These are phyloP conservation scores for Sphaceloma murrayae DNA, from an alignment of 2,329 filamentous ascomycete species.

Conservation along the genomic window DNA sequence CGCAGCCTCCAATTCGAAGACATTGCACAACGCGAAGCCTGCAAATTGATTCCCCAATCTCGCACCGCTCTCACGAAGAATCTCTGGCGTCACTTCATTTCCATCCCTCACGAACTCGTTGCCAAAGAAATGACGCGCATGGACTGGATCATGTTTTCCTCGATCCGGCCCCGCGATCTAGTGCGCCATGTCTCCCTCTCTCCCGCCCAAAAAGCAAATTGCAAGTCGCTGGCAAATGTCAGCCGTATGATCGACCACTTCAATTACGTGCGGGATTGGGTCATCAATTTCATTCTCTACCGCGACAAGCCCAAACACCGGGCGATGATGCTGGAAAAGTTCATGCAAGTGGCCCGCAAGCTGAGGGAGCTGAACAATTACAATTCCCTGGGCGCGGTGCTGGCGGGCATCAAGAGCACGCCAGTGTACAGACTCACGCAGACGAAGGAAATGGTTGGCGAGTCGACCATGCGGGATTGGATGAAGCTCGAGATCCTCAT, in stretches of 20 bases:
- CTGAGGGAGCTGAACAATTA: constrained; percentile 92
- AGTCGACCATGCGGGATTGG: constrained; percentile 69
- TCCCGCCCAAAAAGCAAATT: constrained; percentile 43
- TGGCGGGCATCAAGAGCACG: constrained; percentile 84
- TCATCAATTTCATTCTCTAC: constrained; percentile 54
- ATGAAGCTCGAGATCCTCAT: constrained; percentile 83
- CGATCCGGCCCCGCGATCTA: constrained; percentile 84
- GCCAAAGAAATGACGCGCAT: constrained; percentile 89
- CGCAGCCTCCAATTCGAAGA: constrained; percentile 40
- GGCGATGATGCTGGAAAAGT: constrained; percentile 84
- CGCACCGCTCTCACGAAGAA: constrained; percentile 67
- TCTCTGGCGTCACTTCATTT: constrained; percentile 86
- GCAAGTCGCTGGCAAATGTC: constrained; percentile 69
- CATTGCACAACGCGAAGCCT: constrained; percentile 70
- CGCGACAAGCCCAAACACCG: constrained; percentile 94
- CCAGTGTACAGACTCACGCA: constrained; percentile 74
- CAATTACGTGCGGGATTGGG: constrained; percentile 49
- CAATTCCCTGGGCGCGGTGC: constrained; percentile 85
- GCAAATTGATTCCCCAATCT: constrained; percentile 59
- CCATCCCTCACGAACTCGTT: constrained; percentile 71
- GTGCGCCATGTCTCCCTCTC: constrained; percentile 76
- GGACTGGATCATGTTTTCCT: constrained; percentile 97
- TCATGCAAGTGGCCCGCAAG: constrained; percentile 79
- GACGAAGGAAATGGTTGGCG: constrained; percentile 65
- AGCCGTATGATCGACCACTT: constrained; percentile 87